Conservation (phyloP, 352 stramenopile species). For the Pythium graminicola region DNA sequence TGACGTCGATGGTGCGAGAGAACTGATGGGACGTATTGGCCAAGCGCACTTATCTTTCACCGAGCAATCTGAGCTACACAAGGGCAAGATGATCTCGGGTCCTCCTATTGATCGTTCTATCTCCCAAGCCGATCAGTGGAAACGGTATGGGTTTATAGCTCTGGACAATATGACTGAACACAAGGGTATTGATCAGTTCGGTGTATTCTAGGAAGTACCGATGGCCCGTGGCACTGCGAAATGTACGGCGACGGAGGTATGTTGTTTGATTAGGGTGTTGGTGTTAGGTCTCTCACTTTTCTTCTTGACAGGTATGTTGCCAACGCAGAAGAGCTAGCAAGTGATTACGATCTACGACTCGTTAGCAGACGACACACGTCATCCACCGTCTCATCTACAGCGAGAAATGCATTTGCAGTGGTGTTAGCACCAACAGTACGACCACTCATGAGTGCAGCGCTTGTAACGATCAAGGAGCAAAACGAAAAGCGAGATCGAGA, state of each 20-base stretch:
- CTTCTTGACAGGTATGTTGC: constrained; percentile 16
- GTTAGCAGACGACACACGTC: not conserved
- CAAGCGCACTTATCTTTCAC: constrained; percentile 6
- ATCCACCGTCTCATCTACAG: not conserved
- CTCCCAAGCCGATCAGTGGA: constrained; percentile 22
- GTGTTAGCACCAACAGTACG: constrained; percentile 20
- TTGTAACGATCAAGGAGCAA: constrained; percentile 8
- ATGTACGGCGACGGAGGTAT: constrained; percentile 52
- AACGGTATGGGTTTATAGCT: constrained; percentile 13
- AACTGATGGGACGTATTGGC: constrained; percentile 1
- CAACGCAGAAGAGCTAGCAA: constrained; percentile 7
- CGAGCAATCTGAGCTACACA: constrained; percentile 4
- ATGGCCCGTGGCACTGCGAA: constrained; percentile 59
- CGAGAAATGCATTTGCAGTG: constrained; percentile 13
- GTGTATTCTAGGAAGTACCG: constrained; percentile 57
- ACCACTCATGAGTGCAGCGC: constrained; percentile 13
- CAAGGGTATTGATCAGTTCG: too few species aligned
- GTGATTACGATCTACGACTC: constrained; percentile 15
- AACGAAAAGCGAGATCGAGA: constrained; percentile 12
- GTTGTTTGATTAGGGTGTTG: too few species aligned
- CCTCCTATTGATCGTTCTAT: constrained; percentile 19
- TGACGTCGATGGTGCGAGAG: constrained; percentile 1
- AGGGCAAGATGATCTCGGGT: constrained; percentile 5
- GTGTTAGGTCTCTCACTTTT: too few species aligned
- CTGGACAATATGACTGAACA: too few species aligned